These are phyloP conservation scores for Stagonosporopsis cucurbitacearum DNA, from an alignment of 2,329 filamentous ascomycete genomes.

Conservation along the genomic window DNA sequence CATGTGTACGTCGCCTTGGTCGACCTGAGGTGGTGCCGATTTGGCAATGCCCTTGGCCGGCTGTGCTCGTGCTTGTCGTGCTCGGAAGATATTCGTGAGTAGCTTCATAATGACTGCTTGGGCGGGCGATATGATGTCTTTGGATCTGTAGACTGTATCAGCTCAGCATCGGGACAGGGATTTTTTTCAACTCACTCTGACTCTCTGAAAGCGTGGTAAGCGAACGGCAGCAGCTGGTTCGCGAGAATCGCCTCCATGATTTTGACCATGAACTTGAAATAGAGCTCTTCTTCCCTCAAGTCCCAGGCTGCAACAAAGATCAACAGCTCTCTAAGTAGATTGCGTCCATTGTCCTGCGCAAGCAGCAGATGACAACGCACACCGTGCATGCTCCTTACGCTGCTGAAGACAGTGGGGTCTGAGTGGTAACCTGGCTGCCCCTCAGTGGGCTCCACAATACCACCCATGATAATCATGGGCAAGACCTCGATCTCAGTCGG, in stretches of 20 bases:
- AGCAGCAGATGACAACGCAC: slow-evolving; percentile 88
- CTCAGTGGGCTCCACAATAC: slow-evolving; percentile 83
- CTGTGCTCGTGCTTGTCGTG: slow-evolving; percentile 53
- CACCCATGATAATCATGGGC: slow-evolving; percentile 96
- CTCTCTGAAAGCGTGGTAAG: slow-evolving; percentile 89
- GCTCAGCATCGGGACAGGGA: background rate
- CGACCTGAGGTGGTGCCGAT: slow-evolving; percentile 53
- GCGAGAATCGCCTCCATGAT: slow-evolving; percentile 93
- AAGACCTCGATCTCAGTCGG: slow-evolving; percentile 95
- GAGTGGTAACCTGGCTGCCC: slow-evolving; percentile 63
- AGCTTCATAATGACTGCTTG: slow-evolving; percentile 93
- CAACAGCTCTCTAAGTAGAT: slow-evolving; percentile 84
- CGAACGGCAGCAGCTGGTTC: slow-evolving; percentile 87
- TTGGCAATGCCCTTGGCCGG: slow-evolving; percentile 54
- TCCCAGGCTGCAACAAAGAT: slow-evolving; percentile 99
- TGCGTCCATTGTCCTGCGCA: slow-evolving; percentile 87
- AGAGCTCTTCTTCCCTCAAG: slow-evolving; percentile 88
- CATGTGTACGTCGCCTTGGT: slow-evolving; percentile 67
- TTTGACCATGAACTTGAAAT: slow-evolving; percentile 95
- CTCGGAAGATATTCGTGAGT: slow-evolving; percentile 85
- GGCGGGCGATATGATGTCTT: slow-evolving; percentile 94
- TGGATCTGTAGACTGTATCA: slow-evolving; percentile 60
- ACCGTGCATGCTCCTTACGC: slow-evolving; percentile 80
- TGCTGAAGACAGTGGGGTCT: slow-evolving; percentile 60
- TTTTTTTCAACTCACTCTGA: slow-evolving; percentile 39